Evolutionary conservation across 164 flowering plant genomes (phyloP).

Genomic region (Nymphaea thermarum): DNA sequence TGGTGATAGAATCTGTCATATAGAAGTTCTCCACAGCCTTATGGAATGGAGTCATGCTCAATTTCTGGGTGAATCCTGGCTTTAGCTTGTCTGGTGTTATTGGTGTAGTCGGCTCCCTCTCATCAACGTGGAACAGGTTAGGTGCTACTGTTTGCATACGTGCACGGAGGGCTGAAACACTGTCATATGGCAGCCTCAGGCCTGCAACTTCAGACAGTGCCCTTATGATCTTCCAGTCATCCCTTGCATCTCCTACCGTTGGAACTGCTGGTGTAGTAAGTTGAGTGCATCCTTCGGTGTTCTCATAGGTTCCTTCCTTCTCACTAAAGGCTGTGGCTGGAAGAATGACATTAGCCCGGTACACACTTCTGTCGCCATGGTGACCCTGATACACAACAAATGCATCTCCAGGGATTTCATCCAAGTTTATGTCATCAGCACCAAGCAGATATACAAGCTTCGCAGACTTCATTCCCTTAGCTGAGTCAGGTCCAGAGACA

Average conservation of each 20-base stretch:
- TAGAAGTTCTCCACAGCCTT: conserved; percentile 74
- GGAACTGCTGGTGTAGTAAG: conserved; percentile 90
- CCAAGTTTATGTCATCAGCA: conserved; percentile 82
- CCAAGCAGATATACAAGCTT: conserved; percentile 90
- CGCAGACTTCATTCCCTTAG: conserved; percentile 50
- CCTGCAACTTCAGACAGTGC: conserved; percentile 92
- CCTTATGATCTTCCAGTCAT: conserved; percentile 95
- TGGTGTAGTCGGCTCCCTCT: conserved; percentile 55
- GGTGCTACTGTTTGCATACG: conserved; percentile 79
- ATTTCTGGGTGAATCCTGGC: conserved; percentile 32
- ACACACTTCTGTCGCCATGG: conserved; percentile 81
- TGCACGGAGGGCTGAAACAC: conserved; percentile 36
- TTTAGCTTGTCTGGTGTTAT: conserved; percentile 25
- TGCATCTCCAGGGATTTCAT: conserved; percentile 68
- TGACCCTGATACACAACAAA: conserved; percentile 99
- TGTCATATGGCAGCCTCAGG: conserved; percentile 51
- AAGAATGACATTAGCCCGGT: conserved; percentile 87
- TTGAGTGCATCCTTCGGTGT: conserved; percentile 90
- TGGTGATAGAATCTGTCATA: conserved; percentile 87
- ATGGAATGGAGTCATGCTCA: conserved; percentile 31
- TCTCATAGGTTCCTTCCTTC: conserved; percentile 87
- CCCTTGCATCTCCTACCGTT: conserved; percentile 95
- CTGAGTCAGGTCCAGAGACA: conserved; percentile 46
- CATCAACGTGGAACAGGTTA: conserved; percentile 58
- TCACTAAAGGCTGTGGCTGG: conserved; percentile 91